Conservation (phyloP, 2,329 filamentous ascomycete species). For the Ophiostoma ips region DNA sequence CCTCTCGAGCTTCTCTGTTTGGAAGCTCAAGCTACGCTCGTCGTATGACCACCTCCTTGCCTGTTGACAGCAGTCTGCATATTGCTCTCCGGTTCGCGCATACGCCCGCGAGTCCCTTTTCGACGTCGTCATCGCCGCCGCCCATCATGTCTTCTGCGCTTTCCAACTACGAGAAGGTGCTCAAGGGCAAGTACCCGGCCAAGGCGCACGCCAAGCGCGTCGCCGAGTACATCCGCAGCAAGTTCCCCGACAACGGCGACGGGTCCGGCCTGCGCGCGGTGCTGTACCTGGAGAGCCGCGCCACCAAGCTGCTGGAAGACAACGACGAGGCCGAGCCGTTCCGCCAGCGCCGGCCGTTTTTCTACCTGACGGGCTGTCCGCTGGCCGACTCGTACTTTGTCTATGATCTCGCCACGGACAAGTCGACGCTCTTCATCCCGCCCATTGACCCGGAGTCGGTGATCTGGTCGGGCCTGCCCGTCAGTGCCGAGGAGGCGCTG, state of each 20-base stretch:
- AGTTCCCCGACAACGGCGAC: slow-evolving; percentile 39
- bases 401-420: slow-evolving; percentile 62
- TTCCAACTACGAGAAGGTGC: slow-evolving; percentile 26
- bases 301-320: slow-evolving; percentile 72
- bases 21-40: not conserved
- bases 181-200: slow-evolving; percentile 60
- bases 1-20: not conserved
- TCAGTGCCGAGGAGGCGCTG: slow-evolving; percentile 61
- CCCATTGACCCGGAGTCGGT: slow-evolving; percentile 77
- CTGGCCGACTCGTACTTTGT: slow-evolving; percentile 67
- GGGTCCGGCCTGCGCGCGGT: slow-evolving; percentile 41
- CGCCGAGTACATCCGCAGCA: slow-evolving; percentile 59
- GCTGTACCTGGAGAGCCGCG: slow-evolving; percentile 78
- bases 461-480: slow-evolving; percentile 83
- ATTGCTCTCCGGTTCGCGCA: not conserved
- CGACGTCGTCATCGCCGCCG: not conserved
- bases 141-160: slow-evolving; percentile 7
- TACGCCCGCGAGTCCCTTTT: not conserved
- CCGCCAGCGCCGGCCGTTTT: slow-evolving; percentile 82
- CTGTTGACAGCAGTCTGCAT: not conserved
- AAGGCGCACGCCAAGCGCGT: slow-evolving; percentile 78
- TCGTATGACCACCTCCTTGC: not conserved
- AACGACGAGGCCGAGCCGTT: slow-evolving; percentile 75
- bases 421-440: slow-evolving; percentile 62
- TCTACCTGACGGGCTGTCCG: slow-evolving; percentile 77